Base-by-base conservation (phyloP, 1,139 yeast genomes). In the Candida glucosophila region DNA sequence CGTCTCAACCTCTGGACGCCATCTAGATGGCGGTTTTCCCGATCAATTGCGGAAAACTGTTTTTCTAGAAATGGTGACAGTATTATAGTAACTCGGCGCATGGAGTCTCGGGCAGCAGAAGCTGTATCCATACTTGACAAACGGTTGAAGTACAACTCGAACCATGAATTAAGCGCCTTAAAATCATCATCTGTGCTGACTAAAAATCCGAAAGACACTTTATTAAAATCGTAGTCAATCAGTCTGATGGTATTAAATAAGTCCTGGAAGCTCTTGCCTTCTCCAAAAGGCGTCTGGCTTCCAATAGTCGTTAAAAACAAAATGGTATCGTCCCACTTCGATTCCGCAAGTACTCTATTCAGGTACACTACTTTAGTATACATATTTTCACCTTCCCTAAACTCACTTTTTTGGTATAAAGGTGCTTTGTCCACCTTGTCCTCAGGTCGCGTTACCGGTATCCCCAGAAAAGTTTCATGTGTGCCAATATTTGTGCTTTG, bases 51-150 rank as follows among this genome's bases (percentile, higher is more conserved):
- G 7, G 35, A 34, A 20, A 41, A 41, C 14, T 38, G 36, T 9
- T 37, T 35, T 24, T 58, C 63, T 20, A 58, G 41, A 20, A 52
- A 46, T 5, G 62, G 61, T 2, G 64, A 64, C 21, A 34, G 36
- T 2, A 56, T 14, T n/a, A 58, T 19, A 3, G 57, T 52, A 3
- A 55, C 41, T 30, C 39, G 43, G 12, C 36, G 31, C 22, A 50
- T 29, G 22, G 29, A 32, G 4, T 19, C 1, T 5, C 27, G 17
- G 4, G 12, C 22, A 7, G 22, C 15, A 4, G 5, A 10, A 10
- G 14, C 12, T 12, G 14, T 21, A 10, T 20, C 22, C 12, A 19
- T 7, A 6, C 12, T 10, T n/a, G 12, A 6, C 9, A 30, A 21
- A 3, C 17, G 23, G 5, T 27, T 17, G 21, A 41, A 41, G 24